Evolutionary conservation across 495 filamentous ascomycete genomes (phyloP).

Genomic region (Talaromyces liani): DNA sequence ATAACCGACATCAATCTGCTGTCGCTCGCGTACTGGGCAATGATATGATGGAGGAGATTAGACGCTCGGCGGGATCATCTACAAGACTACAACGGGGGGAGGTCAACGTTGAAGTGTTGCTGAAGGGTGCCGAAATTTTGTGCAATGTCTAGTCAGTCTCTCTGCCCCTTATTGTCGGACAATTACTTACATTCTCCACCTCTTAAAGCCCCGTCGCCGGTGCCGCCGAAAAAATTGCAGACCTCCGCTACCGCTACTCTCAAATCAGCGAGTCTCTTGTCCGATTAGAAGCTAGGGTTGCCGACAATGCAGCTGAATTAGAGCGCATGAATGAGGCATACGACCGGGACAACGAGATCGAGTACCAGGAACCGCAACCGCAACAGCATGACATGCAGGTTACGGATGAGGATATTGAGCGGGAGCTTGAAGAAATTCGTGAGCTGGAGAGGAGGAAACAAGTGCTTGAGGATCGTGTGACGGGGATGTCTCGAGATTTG

Average conservation of each 20-base stretch:
- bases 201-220: conserved; percentile 61
- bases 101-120: conserved; percentile 77
- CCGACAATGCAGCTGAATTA: conserved; percentile 66
- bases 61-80: conserved; percentile 40
- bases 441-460: conserved; percentile 72
- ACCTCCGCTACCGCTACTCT: conserved; percentile 62
- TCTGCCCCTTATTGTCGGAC: not conserved
- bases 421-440: conserved; percentile 71
- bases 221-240: conserved; percentile 69
- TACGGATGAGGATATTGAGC: conserved; percentile 67
- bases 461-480: conserved; percentile 67
- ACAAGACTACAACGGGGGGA: conserved; percentile 48
- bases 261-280: conserved; percentile 66
- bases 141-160: conserved; percentile 70
- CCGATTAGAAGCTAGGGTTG: conserved; percentile 72
- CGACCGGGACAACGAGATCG: conserved; percentile 27
- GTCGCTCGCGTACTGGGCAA: conserved; percentile 84
- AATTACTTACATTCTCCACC: not conserved
- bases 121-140: conserved; percentile 85
- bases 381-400: conserved; percentile 42
- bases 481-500: conserved; percentile 73
- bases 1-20: conserved; percentile 68
- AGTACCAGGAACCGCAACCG: conserved; percentile 31
- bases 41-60: conserved; percentile 81
- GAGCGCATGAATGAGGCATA: conserved; percentile 60